Percentiles rank a stretch among this genome's conserved stretches.
Evolutionary conservation across 2,329 filamentous ascomycete species (phyloP).

Genomic region (Endoconidiophora laricicola): DNA sequence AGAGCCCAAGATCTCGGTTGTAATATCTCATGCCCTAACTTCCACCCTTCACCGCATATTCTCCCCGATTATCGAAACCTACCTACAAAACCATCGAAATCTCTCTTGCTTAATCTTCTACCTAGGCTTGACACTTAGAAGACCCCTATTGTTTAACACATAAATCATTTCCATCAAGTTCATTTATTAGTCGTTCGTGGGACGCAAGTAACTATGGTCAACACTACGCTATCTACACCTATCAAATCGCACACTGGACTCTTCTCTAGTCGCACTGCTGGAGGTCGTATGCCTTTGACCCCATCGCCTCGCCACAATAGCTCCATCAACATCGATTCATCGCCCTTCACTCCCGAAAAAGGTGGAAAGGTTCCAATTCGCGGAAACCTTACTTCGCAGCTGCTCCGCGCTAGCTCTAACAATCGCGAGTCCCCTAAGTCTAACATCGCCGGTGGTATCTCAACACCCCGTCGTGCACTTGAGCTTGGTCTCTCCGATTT

Average conservation of each 20-base stretch:
- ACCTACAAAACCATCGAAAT: slow-evolving; percentile 13
- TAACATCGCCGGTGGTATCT: slow-evolving; percentile 64
- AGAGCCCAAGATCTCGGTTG: slow-evolving; percentile 6
- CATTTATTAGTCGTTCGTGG: slow-evolving; percentile 15
- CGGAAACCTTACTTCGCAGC: slow-evolving; percentile 62
- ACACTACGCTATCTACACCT: slow-evolving; percentile 71
- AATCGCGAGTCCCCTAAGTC: slow-evolving; percentile 84
- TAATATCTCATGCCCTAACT: slow-evolving; percentile 14
- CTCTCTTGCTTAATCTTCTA: not conserved
- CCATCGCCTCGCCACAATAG: slow-evolving; percentile 58
- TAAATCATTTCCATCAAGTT: slow-evolving; percentile 12
- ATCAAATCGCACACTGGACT: slow-evolving; percentile 88
- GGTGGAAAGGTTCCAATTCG: slow-evolving; percentile 54
- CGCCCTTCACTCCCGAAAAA: slow-evolving; percentile 62
- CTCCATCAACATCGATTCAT: slow-evolving; percentile 41
- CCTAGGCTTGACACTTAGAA: not conserved
- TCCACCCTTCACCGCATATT: slow-evolving; percentile 12
- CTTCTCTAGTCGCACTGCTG: slow-evolving; percentile 83
- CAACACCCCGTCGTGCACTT: slow-evolving; percentile 64
- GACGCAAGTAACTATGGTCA: slow-evolving; percentile 40
- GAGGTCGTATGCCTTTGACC: slow-evolving; percentile 85
- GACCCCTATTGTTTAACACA: not conserved
- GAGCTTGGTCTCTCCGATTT: slow-evolving; percentile 90
- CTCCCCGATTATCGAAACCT: no score
- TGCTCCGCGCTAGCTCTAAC: slow-evolving; percentile 53